Base-by-base conservation (phyloP, 768 basidiomycete genomes). In the Chalciporus chontae region DNA sequence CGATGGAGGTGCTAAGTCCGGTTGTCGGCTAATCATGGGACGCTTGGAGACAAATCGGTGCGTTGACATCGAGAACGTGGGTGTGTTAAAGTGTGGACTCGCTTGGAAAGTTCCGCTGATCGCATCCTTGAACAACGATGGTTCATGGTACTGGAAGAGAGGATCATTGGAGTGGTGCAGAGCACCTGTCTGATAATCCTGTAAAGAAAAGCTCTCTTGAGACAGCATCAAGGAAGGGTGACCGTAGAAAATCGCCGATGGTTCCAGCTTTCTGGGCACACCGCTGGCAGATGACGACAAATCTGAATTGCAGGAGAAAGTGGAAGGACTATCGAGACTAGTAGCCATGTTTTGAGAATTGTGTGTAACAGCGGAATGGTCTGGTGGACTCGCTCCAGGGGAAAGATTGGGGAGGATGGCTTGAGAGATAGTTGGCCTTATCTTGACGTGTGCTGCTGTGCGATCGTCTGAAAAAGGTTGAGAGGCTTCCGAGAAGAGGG, bases 11-110 rank as follows among this genome's bases (percentile, higher is more conserved):
- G 58, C 52, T 13, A 54, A 50, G 14, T 60, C 60, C 39, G 54
- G 37, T 18, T 60, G 64, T 43, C 58, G 54, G 32, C 47, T 47
- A 9, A 64, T 51, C 17, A 46, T 34, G 40, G 71, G 61, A 38
- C 60, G 57, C 19, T 67, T 70, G 15, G 67, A 63, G 41, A 66
- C 52, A 31, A 67, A 55, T 17, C 63, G 69, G n/a, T 64, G 62
- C 48, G 57, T 63, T 18, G 72, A 67, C 52, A 67, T 60, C 34
- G 67, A 68, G 32, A 59, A 51, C 29, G 50, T 49, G 50, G 60
- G 50, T 27, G 54, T 29, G 23, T 49, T 50, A 8, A 51, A 49
- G n/a, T 50, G 29, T 32, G 65, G 29, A 13, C 50, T 26, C 3
- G 37, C 24, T 47, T 55, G 58, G 32, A 46, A 38, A 1, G 50